Conservation (phyloP, 768 basidiomycete species). For the Astraeus odoratus region DNA sequence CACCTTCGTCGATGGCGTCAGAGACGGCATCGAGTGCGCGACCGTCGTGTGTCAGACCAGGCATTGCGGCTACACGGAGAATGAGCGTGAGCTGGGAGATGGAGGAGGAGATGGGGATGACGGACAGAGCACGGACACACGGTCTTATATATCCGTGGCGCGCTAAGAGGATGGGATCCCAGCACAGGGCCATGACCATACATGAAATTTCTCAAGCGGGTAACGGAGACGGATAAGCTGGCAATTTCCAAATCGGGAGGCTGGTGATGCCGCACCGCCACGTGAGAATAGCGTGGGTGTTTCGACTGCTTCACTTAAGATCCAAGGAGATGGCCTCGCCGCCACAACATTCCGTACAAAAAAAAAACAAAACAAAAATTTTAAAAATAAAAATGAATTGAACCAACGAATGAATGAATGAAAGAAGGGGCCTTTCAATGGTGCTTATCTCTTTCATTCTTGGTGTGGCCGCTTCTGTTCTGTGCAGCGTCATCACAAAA, state of each 20-base stretch:
- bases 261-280: constrained; percentile 2
- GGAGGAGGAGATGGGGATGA: background rate
- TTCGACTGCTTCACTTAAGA: background rate
- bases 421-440: too few species aligned
- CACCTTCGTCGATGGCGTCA: constrained; percentile 45
- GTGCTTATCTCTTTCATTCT: too few species aligned
- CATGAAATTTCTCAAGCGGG: background rate
- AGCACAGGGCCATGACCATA: background rate
- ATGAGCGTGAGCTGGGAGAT: too few species aligned
- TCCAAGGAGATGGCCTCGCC: background rate
- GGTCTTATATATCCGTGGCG: too few species aligned
- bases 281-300: constrained; percentile 5
- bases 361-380: too few species aligned
- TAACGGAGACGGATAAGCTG: background rate
- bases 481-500: too few species aligned
- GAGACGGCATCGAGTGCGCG: constrained; percentile 35
- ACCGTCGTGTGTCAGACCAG: constrained; percentile 22
- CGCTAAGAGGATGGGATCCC: too few species aligned
- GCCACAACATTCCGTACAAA: background rate
- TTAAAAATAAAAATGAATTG: too few species aligned
- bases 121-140: background rate
- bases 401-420: too few species aligned
- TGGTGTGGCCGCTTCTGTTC: too few species aligned
- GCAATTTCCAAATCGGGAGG: background rate
- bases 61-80: constrained; percentile 13